Evolutionary conservation across 495 filamentous ascomycete species (phyloP).

Genomic region (Aspergillus ostianus): DNA sequence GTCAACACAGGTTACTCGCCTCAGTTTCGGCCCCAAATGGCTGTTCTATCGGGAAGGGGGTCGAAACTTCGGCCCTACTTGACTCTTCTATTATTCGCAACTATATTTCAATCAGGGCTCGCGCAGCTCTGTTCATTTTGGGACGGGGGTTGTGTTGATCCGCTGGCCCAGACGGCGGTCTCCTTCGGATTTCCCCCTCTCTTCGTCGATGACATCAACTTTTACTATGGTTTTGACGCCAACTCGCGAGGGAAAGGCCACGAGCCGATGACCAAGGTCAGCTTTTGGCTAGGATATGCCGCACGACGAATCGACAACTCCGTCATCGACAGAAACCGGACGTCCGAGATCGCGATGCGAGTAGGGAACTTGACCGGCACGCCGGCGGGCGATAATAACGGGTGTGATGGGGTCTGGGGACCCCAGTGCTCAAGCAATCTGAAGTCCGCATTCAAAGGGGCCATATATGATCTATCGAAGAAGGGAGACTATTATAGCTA

Average conservation of each 20-base stretch:
- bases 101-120: constrained; percentile 19
- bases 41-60: constrained; percentile 12
- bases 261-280: constrained; percentile 40
- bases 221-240: constrained; percentile 44
- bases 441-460: constrained; percentile 26
- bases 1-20: constrained; percentile 5
- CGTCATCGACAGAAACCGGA: constrained; percentile 37
- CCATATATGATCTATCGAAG: constrained; percentile 29
- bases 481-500: constrained; percentile 31
- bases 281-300: constrained; percentile 43
- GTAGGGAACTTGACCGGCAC: constrained; percentile 42
- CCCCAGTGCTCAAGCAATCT: constrained; percentile 34
- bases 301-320: constrained; percentile 30
- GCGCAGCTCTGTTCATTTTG: constrained; percentile 43
- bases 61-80: constrained; percentile 21
- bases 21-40: constrained; percentile 24
- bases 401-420: constrained; percentile 45
- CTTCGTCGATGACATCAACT: constrained; percentile 34
- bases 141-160: constrained; percentile 41
- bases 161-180: constrained; percentile 42
- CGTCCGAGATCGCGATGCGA: constrained; percentile 41
- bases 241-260: constrained; percentile 32
- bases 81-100: constrained; percentile 18
- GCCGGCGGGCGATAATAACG: constrained; percentile 36
- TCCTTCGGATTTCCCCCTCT: constrained; percentile 39